These are phyloP conservation scores for Drechmeria coniospora DNA, from an alignment of 2,329 filamentous ascomycete genomes.

Conservation along the genomic window DNA sequence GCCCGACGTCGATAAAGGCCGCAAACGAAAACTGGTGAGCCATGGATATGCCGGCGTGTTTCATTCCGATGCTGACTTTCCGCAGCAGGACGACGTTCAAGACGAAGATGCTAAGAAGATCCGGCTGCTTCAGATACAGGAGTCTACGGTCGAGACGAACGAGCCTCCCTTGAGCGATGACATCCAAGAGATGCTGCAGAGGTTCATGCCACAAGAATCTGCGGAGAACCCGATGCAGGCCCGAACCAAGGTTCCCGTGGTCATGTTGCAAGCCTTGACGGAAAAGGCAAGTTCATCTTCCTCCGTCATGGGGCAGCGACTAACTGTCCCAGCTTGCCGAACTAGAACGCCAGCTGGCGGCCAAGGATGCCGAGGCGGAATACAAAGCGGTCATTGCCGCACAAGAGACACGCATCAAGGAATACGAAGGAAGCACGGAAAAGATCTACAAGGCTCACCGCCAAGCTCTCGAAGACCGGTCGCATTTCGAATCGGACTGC, in stretches of 20 bases:
- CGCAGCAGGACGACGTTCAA: conserved; percentile 16
- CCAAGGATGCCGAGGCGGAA: conserved; percentile 17
- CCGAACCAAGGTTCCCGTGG: conserved; percentile 14
- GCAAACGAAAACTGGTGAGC: conserved; percentile 35
- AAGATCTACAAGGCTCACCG: conserved; percentile 31
- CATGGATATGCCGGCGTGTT: not conserved
- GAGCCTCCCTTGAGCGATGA: conserved; percentile 17
- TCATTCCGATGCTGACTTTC: conserved; percentile 1
- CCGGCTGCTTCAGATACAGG: conserved; percentile 10
- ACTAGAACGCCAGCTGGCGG: conserved; percentile 12
- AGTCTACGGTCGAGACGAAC: conserved; percentile 8
- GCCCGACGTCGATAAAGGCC: conserved; percentile 12
- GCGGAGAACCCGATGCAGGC: conserved; percentile 7
- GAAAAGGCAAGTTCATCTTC: conserved; percentile 19
- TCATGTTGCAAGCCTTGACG: conserved; percentile 22
- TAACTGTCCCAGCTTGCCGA: conserved; percentile 15
- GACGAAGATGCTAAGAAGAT: conserved; percentile 14
- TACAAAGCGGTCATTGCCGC: conserved; percentile 26
- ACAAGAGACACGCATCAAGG: conserved; percentile 29
- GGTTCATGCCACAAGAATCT: conserved; percentile 5
- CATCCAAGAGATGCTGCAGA: conserved; percentile 14
- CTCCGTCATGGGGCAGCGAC: not conserved
- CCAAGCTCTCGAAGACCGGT: conserved; percentile 35
- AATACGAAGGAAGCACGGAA: conserved; percentile 27
- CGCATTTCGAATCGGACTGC: conserved; percentile 29